Percentiles rank a stretch among this genome's conserved stretches.
These are phyloP conservation scores for Pythium aquatile DNA, from an alignment of 352 stramenopile species.

Conservation along the genomic window DNA sequence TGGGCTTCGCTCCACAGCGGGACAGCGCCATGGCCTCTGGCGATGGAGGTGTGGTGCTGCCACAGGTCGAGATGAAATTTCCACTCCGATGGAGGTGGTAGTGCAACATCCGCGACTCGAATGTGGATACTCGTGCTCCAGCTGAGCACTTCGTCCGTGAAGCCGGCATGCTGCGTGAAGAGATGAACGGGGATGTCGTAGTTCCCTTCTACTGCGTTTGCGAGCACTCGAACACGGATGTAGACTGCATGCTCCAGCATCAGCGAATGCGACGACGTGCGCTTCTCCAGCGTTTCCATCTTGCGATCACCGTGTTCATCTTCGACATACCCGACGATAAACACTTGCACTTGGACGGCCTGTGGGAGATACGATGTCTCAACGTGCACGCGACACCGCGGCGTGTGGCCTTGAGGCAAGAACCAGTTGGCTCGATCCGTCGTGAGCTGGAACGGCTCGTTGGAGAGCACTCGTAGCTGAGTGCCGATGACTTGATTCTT, in stretches of 20 bases:
- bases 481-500: slow-evolving; percentile 58
- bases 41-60: slow-evolving; percentile 70
- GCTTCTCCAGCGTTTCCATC: slow-evolving; percentile 60
- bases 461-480: slow-evolving; percentile 58
- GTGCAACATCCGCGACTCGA: slow-evolving; percentile 47
- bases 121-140: slow-evolving; percentile 60
- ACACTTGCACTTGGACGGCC: slow-evolving; percentile 43
- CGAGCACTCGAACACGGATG: slow-evolving; percentile 44
- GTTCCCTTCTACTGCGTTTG: slow-evolving; percentile 33
- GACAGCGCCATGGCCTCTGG: slow-evolving; percentile 40
- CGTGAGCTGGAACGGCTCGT: slow-evolving; percentile 46
- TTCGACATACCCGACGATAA: slow-evolving; percentile 58
- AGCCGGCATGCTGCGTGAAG: slow-evolving; percentile 65
- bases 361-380: slow-evolving; percentile 57
- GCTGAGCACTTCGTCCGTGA: slow-evolving; percentile 61
- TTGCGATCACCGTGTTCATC: slow-evolving; percentile 53
- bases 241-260: slow-evolving; percentile 55
- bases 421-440: slow-evolving; percentile 65
- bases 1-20: slow-evolving; percentile 65
- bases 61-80: slow-evolving; percentile 75
- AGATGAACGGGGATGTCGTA: slow-evolving; percentile 70
- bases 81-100: slow-evolving; percentile 49
- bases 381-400: slow-evolving; percentile 50
- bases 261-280: slow-evolving; percentile 30
- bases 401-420: slow-evolving; percentile 49